phyloP scores from a whole-genome alignment of 2,329 filamentous ascomycete species.

The Aspergillus terreus region DNA sequence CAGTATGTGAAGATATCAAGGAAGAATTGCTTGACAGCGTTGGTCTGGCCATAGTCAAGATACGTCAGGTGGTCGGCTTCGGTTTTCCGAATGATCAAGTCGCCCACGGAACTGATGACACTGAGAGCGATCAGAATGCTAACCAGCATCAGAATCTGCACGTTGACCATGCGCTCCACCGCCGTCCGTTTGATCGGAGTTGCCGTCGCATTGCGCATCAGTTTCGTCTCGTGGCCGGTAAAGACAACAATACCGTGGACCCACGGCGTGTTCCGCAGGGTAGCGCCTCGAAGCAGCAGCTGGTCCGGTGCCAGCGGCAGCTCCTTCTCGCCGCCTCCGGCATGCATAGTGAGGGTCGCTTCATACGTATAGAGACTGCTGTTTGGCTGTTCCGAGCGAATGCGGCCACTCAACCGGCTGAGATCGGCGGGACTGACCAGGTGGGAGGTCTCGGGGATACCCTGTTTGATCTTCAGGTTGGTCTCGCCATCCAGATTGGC shows the following conservation, averaged over 20 bases:
- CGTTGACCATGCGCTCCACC: constrained; percentile 90
- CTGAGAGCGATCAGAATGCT: constrained; percentile 79
- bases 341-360: constrained; percentile 85
- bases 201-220: constrained; percentile 97
- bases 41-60: constrained; percentile 62
- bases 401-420: constrained; percentile 75
- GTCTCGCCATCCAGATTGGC: constrained; percentile 97
- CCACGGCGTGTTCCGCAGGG: constrained; percentile 93
- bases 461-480: constrained; percentile 98
- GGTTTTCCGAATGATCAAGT: constrained; percentile 72
- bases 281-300: constrained; percentile 86
- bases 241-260: constrained; percentile 95
- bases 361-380: constrained; percentile 98
- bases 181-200: constrained; percentile 97
- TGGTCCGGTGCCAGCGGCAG: constrained; percentile 87
- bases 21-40: constrained; percentile 77
- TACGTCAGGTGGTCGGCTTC: constrained; percentile 64
- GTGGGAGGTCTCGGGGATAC: constrained; percentile 82
- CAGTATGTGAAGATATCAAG: constrained; percentile 97
- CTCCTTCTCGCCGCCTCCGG: constrained; percentile 90
- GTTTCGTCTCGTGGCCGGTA: constrained; percentile 94
- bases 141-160: constrained; percentile 86
- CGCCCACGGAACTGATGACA: constrained; percentile 85
- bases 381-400: constrained; percentile 96
- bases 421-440: constrained; percentile 85